Percentiles rank a stretch among this genome's conserved stretches.
These are phyloP conservation scores for Globisporangium yorkense DNA, from an alignment of 352 stramenopile species.

Conservation along the genomic window DNA sequence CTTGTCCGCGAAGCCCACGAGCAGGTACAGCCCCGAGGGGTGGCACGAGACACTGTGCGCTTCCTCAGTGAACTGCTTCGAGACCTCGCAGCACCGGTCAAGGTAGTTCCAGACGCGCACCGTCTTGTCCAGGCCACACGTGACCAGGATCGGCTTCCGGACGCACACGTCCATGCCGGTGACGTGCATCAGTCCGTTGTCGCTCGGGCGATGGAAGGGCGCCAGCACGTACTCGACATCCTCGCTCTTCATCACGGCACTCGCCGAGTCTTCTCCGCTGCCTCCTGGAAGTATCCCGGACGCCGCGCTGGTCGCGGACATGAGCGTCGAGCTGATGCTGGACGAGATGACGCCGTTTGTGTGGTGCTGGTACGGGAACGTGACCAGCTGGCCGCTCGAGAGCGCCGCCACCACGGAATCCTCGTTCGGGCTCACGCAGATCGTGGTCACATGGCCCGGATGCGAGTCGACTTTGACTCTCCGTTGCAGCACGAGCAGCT, in stretches of 20 bases:
- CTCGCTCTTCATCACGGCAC: conserved; percentile 33
- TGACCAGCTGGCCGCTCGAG: conserved; percentile 58
- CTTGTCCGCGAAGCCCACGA: conserved; percentile 93
- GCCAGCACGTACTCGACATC: conserved; percentile 70
- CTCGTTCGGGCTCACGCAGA: conserved; percentile 76
- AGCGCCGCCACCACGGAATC: conserved; percentile 62
- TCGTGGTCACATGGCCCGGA: conserved; percentile 29
- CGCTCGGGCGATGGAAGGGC: conserved; percentile 66
- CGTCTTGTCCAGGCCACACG: conserved; percentile 87
- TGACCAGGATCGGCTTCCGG: conserved; percentile 89
- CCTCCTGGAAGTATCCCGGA: conserved; percentile 7
- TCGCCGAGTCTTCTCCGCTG: conserved; percentile 14
- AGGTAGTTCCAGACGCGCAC: conserved; percentile 94
- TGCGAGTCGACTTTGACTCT: conserved; percentile 56
- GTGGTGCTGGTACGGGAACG: conserved; percentile 67
- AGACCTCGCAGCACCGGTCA: conserved; percentile 88
- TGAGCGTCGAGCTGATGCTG: conserved; percentile 13
- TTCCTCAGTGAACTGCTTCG: conserved; percentile 90
- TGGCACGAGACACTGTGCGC: conserved; percentile 87
- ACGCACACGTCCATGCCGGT: conserved; percentile 91
- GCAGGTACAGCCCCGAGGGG: conserved; percentile 82
- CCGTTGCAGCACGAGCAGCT: conserved; percentile 52
- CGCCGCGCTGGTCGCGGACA: background rate
- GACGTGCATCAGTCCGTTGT: conserved; percentile 48
- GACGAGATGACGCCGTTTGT: conserved; percentile 11